Percentiles rank a stretch among this genome's conserved stretches.
phyloP scores from a whole-genome alignment of 495 filamentous ascomycete species.

The Aspergillus leporis region DNA sequence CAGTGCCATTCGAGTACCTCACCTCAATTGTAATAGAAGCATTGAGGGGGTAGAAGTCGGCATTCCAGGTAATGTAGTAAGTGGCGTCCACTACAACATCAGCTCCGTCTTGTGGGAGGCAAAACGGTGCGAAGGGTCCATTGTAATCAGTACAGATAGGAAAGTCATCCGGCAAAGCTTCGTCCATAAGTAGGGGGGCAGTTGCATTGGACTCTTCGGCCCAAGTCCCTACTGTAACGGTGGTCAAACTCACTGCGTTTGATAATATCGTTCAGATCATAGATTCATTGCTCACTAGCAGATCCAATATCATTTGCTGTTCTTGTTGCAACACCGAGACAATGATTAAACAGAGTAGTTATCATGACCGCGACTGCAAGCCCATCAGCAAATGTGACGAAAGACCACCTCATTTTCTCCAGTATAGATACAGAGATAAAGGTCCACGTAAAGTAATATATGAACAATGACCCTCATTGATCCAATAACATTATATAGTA shows the following conservation, averaged over 20 bases:
- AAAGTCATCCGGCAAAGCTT: slow-evolving; percentile 61
- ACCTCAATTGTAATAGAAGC: slow-evolving; percentile 41
- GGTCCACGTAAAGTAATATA: not conserved
- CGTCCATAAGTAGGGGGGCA: not conserved
- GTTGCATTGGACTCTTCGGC: slow-evolving; percentile 8
- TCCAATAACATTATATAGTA: not conserved
- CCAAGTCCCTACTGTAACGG: not conserved
- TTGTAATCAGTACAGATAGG: slow-evolving; percentile 31
- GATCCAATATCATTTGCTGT: not conserved
- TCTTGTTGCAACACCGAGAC: not conserved
- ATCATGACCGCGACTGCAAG: not conserved
- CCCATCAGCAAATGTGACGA: not conserved
- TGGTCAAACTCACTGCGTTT: not conserved
- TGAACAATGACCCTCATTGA: not conserved
- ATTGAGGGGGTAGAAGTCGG: slow-evolving; percentile 39
- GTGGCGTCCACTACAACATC: slow-evolving; percentile 39
- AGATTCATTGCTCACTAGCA: not conserved
- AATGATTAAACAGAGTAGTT: not conserved
- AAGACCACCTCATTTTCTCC: not conserved
- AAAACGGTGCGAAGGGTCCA: slow-evolving; percentile 34
- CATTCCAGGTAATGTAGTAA: slow-evolving; percentile 49
- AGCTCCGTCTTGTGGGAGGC: slow-evolving; percentile 35
- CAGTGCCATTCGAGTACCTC: slow-evolving; percentile 29
- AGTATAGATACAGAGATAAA: not conserved
- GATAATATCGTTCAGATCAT: not conserved